phyloP scores from a whole-genome alignment of 176 grass and related monocot genomes.

The Leersia perrieri region DNA sequence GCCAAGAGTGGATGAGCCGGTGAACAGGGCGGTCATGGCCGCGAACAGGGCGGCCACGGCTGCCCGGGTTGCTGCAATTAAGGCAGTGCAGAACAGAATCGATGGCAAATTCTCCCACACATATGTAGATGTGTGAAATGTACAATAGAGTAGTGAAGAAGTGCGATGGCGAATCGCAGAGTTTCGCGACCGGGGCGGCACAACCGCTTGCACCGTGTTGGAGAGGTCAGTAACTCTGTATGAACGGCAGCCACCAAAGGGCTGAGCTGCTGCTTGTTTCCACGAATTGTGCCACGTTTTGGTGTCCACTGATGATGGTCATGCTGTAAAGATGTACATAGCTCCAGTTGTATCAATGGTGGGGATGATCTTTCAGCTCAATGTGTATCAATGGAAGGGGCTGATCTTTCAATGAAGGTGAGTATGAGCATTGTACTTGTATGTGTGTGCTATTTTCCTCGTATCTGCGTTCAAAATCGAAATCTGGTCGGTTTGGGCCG shows the following conservation, averaged over 20 bases:
- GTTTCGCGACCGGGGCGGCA: slow-evolving; percentile 52
- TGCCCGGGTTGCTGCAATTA: slow-evolving; percentile 72
- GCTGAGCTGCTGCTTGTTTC: slow-evolving; percentile 25
- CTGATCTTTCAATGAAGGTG: not conserved
- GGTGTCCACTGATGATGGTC: not conserved
- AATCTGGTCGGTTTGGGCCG: slow-evolving; percentile 12
- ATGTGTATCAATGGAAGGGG: not conserved
- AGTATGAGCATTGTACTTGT: slow-evolving; percentile 17
- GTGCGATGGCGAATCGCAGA: slow-evolving; percentile 36
- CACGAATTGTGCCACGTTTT: not conserved
- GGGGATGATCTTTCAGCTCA: not conserved
- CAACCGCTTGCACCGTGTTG: slow-evolving; percentile 46
- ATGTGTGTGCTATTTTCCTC: slow-evolving; percentile 10
- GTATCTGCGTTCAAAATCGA: not conserved
- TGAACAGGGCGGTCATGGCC: slow-evolving; percentile 53
- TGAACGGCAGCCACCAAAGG: slow-evolving; percentile 30
- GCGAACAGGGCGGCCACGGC: slow-evolving; percentile 68
- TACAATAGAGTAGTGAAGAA: slow-evolving; percentile 43
- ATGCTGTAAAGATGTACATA: slow-evolving; percentile 39
- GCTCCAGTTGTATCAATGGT: slow-evolving; percentile 5
- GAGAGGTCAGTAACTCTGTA: slow-evolving; percentile 29
- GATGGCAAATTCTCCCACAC: slow-evolving; percentile 65
- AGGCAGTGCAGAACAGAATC: slow-evolving; percentile 74
- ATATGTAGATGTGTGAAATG: slow-evolving; percentile 38
- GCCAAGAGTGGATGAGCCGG: slow-evolving; percentile 55